Evolutionary conservation across 2,329 filamentous ascomycete genomes (phyloP), one percentile per base, ranked within the genome.

Genomic region (Exophiala sp.): DNA sequence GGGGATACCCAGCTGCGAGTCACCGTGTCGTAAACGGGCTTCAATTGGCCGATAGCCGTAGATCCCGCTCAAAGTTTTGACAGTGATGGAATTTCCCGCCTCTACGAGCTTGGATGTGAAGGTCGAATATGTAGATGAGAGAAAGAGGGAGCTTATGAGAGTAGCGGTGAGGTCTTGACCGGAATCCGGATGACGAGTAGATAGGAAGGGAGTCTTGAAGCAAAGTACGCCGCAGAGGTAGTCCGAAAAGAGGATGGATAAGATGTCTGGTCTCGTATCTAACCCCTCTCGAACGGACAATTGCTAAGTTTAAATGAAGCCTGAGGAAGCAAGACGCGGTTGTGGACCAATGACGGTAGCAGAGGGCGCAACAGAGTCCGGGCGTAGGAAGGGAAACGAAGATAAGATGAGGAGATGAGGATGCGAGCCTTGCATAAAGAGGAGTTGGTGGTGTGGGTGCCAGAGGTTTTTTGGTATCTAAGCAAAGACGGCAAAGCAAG

Each of bases 211-310:
- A 43, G 41, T 32, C 24, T 29, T 43, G 41, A 43, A 43, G 41
- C 41, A 43, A 14, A n/a, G 21, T 43, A n/a, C 41, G 41, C 41
- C 41, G 41, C 41, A 43, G 41, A 24, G 41, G 20, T 43, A 43
- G 41, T 24, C 24, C 24, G 24, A 29, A 29, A 24, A 43, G 41
- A 43, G 21, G 41, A 43, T 43, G 41, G 20, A 47, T 38, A 18
- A 24, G 20, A 18, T 36, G 47, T 44, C 39, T 21, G 10, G 51
- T 54, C 45, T 48, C 46, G 45, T 48, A 49, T 43, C 39, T 42
- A 48, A 38, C 45, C 51, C 41, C 44, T 49, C 39, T 14, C 32
- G 14, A 44, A 16, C 33, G 21, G 45, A 34, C 9, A 32, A 42
- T 24, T 53, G 45, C 44, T 47, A 48, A 42, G 40, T 47, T 29